phyloP scores from a whole-genome alignment of 1,284 basidiomycete species.

The Marasmius sp. region DNA sequence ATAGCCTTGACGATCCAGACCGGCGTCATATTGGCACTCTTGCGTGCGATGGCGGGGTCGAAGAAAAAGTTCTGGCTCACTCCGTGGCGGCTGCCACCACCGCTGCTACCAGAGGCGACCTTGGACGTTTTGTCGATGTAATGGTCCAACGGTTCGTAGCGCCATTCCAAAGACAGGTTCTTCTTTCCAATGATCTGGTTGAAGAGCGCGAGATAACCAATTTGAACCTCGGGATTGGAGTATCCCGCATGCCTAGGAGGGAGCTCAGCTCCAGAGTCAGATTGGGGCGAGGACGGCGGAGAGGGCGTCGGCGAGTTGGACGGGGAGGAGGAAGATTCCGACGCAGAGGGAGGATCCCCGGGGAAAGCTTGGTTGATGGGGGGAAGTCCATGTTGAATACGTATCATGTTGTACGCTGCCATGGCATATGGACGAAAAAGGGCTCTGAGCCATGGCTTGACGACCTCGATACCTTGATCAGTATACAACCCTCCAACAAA shows the following conservation, averaged over 20 bases:
- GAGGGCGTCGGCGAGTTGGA: constrained; percentile 15
- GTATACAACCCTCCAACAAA: constrained; percentile 72
- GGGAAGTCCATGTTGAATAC: constrained; percentile 61
- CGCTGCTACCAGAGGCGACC: neutral
- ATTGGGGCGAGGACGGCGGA: neutral
- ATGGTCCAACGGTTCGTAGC: constrained; percentile 31
- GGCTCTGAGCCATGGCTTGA: constrained; percentile 55
- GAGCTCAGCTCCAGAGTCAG: neutral
- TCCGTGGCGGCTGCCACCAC: neutral
- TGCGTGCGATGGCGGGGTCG: constrained; percentile 13
- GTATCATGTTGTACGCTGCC: constrained; percentile 61
- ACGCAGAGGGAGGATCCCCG: constrained; percentile 14
- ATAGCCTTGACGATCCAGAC: constrained; percentile 68
- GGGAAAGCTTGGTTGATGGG: constrained; percentile 26
- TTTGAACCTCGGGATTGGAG: constrained; percentile 26
- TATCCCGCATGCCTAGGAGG: neutral
- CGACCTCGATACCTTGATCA: constrained; percentile 60
- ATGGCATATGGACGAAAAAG: constrained; percentile 63
- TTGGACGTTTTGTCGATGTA: constrained; percentile 15
- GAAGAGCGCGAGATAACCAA: constrained; percentile 72
- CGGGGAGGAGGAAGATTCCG: constrained; percentile 19
- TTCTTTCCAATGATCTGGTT: constrained; percentile 69
- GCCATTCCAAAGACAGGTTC: constrained; percentile 63
- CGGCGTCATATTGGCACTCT: constrained; percentile 59
- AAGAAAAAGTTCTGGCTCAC: neutral